Evolutionary conservation across 1,284 basidiomycete species (phyloP).

Genomic region (Dichomitus squalens): DNA sequence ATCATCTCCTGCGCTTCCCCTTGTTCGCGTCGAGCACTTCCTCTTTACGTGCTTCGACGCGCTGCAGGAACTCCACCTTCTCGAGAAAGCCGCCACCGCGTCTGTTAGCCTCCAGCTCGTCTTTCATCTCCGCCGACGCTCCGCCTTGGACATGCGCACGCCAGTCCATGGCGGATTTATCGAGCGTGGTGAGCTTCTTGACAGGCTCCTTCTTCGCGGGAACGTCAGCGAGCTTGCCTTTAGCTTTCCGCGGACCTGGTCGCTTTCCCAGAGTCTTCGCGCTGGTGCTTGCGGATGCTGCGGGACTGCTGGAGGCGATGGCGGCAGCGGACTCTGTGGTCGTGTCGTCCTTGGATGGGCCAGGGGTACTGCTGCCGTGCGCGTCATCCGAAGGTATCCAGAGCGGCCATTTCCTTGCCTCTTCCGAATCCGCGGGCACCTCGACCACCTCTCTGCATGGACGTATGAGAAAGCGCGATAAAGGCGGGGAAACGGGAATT

Average conservation of each 20-base stretch:
- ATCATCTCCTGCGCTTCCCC: slow-evolving; percentile 55
- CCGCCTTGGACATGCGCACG: slow-evolving; percentile 56
- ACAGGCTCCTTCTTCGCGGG: slow-evolving; percentile 49
- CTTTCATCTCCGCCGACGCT: slow-evolving; percentile 45
- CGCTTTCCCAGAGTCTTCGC: slow-evolving; percentile 38
- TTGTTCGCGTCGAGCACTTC: slow-evolving; percentile 59
- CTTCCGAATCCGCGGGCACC: slow-evolving; percentile 69
- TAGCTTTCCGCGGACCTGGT: slow-evolving; percentile 68
- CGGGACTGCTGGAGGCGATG: slow-evolving; percentile 11
- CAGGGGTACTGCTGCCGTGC: slow-evolving; percentile 4
- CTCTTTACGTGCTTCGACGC: slow-evolving; percentile 73
- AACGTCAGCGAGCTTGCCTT: slow-evolving; percentile 51
- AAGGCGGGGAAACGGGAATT: not conserved
- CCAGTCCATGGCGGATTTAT: slow-evolving; percentile 87
- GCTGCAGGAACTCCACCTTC: slow-evolving; percentile 76
- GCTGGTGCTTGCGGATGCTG: slow-evolving; percentile 21
- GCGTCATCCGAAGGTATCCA: slow-evolving; percentile 41
- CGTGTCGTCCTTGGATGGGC: slow-evolving; percentile 8
- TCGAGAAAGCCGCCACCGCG: slow-evolving; percentile 79
- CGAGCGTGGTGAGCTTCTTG: slow-evolving; percentile 78
- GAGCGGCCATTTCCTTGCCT: slow-evolving; percentile 73
- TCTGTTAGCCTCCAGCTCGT: slow-evolving; percentile 74
- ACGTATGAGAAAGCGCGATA: slow-evolving; percentile 23
- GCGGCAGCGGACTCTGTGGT: slow-evolving; percentile 12
- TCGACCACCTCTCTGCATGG: slow-evolving; percentile 65